A percentile compares a stretch with the other conserved stretches of the same genome.
These are phyloP conservation scores for Pythium apleroticum DNA, from an alignment of 352 stramenopile species.

Conservation along the genomic window DNA sequence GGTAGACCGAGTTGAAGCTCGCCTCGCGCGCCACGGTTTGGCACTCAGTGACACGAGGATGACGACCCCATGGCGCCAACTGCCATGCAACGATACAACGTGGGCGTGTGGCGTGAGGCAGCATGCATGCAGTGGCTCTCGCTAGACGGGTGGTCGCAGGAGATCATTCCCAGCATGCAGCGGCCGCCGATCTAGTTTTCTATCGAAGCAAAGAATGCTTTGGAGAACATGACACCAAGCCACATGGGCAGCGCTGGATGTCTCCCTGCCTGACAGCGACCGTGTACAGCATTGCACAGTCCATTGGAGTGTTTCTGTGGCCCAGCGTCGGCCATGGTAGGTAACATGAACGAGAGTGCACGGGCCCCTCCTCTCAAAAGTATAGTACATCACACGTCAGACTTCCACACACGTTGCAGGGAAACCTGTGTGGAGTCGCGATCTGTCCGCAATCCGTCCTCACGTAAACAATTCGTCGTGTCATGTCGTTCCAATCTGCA, in stretches of 20 bases:
- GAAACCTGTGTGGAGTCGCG: too few relatives aligned
- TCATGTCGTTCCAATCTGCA: neutral
- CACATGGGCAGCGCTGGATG: neutral
- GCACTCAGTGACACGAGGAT: neutral
- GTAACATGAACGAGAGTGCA: too few relatives aligned
- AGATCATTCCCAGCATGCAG: neutral
- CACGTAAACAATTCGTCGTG: neutral
- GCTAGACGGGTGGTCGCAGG: neutral
- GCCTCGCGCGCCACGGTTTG: neutral
- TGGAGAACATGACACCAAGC: neutral
- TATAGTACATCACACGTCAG: too few relatives aligned
- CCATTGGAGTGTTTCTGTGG: too few relatives aligned
- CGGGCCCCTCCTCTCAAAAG: too few relatives aligned
- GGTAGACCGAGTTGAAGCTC: neutral
- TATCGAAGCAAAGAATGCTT: neutral
- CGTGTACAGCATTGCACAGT: too few relatives aligned
- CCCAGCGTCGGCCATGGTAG: too few relatives aligned
- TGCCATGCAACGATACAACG: neutral
- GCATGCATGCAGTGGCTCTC: neutral
- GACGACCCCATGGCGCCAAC: neutral
- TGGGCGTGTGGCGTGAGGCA: too few relatives aligned
- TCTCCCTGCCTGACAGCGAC: neutral
- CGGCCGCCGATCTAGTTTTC: neutral
- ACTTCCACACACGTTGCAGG: too few relatives aligned
- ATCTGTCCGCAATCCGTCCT: neutral